Evolutionary conservation across 164 flowering plant species (phyloP).

Genomic region (Amborella trichopoda): DNA sequence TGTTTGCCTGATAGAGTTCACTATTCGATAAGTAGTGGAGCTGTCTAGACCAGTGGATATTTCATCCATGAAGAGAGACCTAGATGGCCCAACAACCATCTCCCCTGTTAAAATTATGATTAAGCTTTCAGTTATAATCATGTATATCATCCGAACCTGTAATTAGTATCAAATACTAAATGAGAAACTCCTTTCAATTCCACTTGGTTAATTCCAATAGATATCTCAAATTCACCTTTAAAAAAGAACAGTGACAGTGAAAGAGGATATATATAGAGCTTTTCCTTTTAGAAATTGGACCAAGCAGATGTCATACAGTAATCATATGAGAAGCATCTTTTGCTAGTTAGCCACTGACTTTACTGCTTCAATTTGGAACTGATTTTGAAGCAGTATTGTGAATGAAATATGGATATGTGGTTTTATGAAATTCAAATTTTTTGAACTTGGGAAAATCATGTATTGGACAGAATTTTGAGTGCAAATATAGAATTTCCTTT

Average conservation of each 20-base stretch:
- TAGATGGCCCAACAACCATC: constrained; percentile 45
- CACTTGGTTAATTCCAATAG: neutral
- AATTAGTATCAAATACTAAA: too few relatives aligned
- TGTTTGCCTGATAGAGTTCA: constrained; percentile 58
- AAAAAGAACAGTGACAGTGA: neutral
- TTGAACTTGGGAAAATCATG: neutral
- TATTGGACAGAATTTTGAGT: neutral
- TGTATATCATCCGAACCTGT: too few relatives aligned
- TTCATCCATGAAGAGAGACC: constrained; percentile 23
- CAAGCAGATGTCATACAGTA: too few relatives aligned
- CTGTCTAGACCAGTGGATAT: constrained; percentile 43
- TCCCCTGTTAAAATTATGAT: constrained; percentile 22
- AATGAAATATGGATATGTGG: neutral
- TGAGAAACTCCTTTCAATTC: too few relatives aligned
- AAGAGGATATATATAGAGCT: too few relatives aligned
- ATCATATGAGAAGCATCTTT: too few relatives aligned
- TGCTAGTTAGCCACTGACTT: neutral
- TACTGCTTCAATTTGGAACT: neutral
- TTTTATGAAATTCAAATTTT: neutral
- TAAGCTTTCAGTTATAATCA: too few relatives aligned
- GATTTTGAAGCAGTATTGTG: neutral
- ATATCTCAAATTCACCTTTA: neutral
- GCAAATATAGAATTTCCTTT: neutral
- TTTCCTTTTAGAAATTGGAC: too few relatives aligned
- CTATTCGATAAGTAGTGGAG: constrained; percentile 52